Percentiles rank a stretch among this genome's conserved stretches.
Conservation (phyloP, 257 asterid species). For the Solanum chiquidenum region DNA sequence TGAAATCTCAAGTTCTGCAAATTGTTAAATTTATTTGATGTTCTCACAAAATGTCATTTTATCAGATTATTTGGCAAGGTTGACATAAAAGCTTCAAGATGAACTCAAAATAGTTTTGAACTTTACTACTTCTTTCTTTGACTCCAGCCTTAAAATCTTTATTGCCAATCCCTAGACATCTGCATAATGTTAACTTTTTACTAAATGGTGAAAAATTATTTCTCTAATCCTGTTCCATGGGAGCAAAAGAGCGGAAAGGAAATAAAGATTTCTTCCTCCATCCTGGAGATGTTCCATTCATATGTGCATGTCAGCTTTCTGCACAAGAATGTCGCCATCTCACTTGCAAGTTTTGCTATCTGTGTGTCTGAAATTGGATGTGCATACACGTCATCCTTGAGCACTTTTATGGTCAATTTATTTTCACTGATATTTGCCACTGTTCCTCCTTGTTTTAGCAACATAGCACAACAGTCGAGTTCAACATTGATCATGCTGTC, state of each 20-base stretch:
- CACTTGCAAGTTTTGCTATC: neutral
- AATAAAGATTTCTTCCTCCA: neutral
- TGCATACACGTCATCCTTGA: neutral
- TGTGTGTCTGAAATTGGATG: neutral
- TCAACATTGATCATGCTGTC: slow-evolving; percentile 55
- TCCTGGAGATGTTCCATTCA: neutral
- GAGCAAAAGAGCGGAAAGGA: neutral
- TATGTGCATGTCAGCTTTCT: neutral
- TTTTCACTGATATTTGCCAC: neutral
- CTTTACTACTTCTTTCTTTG: neutral
- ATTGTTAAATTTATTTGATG: neutral
- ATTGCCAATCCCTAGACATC: neutral
- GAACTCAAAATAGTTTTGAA: neutral
- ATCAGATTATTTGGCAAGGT: neutral
- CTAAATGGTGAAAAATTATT: neutral
- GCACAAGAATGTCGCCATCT: neutral
- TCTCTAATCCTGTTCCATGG: neutral
- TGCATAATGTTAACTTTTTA: neutral
- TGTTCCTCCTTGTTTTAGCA: slow-evolving; percentile 28
- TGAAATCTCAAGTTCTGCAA: neutral
- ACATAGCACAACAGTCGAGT: slow-evolving; percentile 25
- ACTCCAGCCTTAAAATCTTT: neutral
- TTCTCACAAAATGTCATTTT: neutral
- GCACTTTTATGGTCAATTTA: neutral
- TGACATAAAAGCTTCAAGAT: neutral